Percentiles rank a stretch among this genome's conserved stretches.
phyloP scores from a whole-genome alignment of 2,329 filamentous ascomycete genomes.

The Penicillium verrucosum region DNA sequence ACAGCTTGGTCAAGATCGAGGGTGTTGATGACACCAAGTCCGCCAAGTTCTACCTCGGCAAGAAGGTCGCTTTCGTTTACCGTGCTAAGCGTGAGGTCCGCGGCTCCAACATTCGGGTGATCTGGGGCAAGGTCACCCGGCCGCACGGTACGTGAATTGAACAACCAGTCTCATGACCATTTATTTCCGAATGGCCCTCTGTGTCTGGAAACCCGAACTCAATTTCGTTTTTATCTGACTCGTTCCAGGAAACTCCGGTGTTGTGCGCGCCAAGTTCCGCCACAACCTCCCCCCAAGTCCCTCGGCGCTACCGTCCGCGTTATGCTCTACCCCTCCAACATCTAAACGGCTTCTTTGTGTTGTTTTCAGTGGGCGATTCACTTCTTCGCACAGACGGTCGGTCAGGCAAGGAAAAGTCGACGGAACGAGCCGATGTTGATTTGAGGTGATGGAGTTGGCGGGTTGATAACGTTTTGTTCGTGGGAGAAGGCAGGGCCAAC shows the following conservation, averaged over 20 bases:
- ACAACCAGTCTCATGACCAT: slow-evolving; percentile 4
- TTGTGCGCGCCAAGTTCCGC: slow-evolving; percentile 96
- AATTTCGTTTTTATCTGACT: slow-evolving; percentile 7
- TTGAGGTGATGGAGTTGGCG: slow-evolving; percentile 40
- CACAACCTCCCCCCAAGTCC: slow-evolving; percentile 93
- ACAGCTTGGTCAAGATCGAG: slow-evolving; percentile 94
- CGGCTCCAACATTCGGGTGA: slow-evolving; percentile 97
- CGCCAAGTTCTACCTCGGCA: slow-evolving; percentile 97
- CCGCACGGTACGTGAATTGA: slow-evolving; percentile 70
- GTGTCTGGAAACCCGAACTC: background rate
- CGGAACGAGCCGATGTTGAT: slow-evolving; percentile 37
- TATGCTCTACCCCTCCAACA: slow-evolving; percentile 97
- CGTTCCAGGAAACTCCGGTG: slow-evolving; percentile 81
- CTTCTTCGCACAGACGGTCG: slow-evolving; percentile 38
- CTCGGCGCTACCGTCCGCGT: slow-evolving; percentile 95
- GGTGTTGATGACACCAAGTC: slow-evolving; percentile 87
- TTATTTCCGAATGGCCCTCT: background rate
- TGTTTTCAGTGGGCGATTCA: slow-evolving; percentile 34
- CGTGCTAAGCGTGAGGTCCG: slow-evolving; percentile 90
- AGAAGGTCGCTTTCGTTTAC: slow-evolving; percentile 99
- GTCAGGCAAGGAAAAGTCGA: slow-evolving; percentile 37
- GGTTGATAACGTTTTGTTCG: slow-evolving; percentile 39
- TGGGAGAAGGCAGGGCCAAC: slow-evolving; percentile 39
- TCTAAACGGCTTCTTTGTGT: slow-evolving; percentile 61
- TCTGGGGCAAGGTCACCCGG: slow-evolving; percentile 98